Base-by-base conservation (phyloP, 129 eudicot species). In the Flaveria bidentis region DNA sequence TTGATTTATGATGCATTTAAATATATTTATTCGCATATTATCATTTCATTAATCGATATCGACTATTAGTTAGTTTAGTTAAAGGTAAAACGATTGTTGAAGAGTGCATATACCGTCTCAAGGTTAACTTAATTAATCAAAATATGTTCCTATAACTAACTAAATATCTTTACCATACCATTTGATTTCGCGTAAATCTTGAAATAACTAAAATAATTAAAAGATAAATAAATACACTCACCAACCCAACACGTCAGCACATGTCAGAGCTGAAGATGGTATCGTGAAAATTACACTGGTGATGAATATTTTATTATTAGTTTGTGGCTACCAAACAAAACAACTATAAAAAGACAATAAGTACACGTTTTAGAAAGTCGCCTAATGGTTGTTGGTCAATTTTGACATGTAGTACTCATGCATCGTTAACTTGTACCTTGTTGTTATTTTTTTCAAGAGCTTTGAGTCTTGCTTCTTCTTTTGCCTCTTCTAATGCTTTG, bases 381-480 rank as follows among this genome's bases (percentile, higher is more conserved):
- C 33, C 45, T 6, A 5, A 8, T 30, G 23, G 47, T 1, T 15
- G 33, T 64, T 33, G 69, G 46, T 30, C 46, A 64, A 16, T 15
- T 36, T 36, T 36, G 7, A 4, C 39, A 36, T 20, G 17, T 72
- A 4, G 30, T 72, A 22, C 61, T 72, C 76, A 49, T 77, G 57
- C 49, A 11, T 60, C 69, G 42, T 17, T 45, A 22, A 6, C 76
- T 57, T 28, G 30, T 28, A 28, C 30, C 30, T 28, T 28, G 4
- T 33, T 33, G 39, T 33, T 5, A 4, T 33, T 33, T 5, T 5
- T 86, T 55, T 87, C 88, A 68, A 67, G 72, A 15, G 81, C 85
- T 67, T 80, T 83, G n/a, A 76, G 55, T 67, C 68, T 82, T 17
- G 83, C 84, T 69, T 70, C 85, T 62, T 80, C 87, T 83, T 82